Base-by-base conservation (phyloP, 345 rosid species). In the Lumnitzera racemosa region DNA sequence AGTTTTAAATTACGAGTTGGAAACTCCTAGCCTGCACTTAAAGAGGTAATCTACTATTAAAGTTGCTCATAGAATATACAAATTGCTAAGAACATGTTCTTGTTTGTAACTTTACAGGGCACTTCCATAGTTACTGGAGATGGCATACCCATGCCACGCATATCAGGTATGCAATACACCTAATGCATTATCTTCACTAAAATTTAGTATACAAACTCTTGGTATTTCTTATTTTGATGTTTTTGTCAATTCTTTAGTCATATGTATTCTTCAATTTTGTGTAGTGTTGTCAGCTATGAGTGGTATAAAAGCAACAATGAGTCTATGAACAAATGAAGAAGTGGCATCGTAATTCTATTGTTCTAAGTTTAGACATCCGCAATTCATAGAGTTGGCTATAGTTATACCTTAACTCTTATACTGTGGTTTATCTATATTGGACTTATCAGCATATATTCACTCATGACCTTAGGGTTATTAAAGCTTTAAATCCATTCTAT, bases 101-200 rank as follows among this genome's bases (percentile, higher is more conserved):
- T 70, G 51, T 24, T 73, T 41, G 41, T 50, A n/a, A 67, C 70
- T 24, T 55, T 77, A 74, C 55, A 67, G 13, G 78, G 56, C 4
- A 76, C 68, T 2, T 64, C 81, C 56, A 77, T 77, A 76, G 68
- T 77, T 59, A 63, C 74, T 2, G 81, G 81, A 47, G 81, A 77
- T 31, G 78, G 76, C 11, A 62, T 70, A 56, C 69, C 74, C 29
- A 74, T 75, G 0, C 78, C 81, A 9, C 60, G 67, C 62, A 73
- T 67, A 2, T 76, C 72, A 14, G 72, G 77, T 69, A 56, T 2
- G 3, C 20, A 2, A 24, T 55, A 36, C 6, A 36, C 43, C 7
- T 29, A 3, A 6, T 29, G 7, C 36, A 29, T 3, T 2, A 29
- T 29, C 7, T 6, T 29, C 7, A 29, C 36, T 29, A 29, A 29